A percentile compares a stretch with the other conserved stretches of the same genome.
These are phyloP conservation scores for Alternaria dauci DNA, from an alignment of 2,329 filamentous ascomycete genomes.

Conservation along the genomic window DNA sequence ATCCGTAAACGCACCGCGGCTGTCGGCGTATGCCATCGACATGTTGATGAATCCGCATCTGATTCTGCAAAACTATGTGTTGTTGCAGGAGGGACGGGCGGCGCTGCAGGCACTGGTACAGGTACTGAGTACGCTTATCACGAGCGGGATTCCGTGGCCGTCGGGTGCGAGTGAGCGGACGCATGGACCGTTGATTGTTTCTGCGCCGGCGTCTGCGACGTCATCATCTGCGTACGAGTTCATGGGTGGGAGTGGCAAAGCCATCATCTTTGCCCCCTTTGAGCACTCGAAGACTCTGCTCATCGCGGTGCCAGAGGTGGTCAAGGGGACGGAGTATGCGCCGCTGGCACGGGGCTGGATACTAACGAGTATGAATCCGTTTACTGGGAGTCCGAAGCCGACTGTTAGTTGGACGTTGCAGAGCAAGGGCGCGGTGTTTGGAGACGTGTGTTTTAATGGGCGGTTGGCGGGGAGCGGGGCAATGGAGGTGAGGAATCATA, in stretches of 20 bases:
- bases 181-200: slow-evolving; percentile 42
- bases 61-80: slow-evolving; percentile 49
- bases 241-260: slow-evolving; percentile 29
- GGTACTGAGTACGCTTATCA: slow-evolving; percentile 32
- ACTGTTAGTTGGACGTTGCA: slow-evolving; percentile 52
- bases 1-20: slow-evolving; percentile 1
- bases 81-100: slow-evolving; percentile 30
- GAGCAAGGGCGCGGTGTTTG: slow-evolving; percentile 53
- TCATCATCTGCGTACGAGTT: slow-evolving; percentile 5
- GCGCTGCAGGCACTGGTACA: slow-evolving; percentile 31
- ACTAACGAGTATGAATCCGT: slow-evolving; percentile 45
- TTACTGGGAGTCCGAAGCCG: slow-evolving; percentile 28
- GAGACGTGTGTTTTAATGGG: slow-evolving; percentile 38
- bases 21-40: slow-evolving; percentile 32
- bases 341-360: slow-evolving; percentile 49
- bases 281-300: slow-evolving; percentile 41
- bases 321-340: slow-evolving; percentile 32
- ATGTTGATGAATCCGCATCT: slow-evolving; percentile 46
- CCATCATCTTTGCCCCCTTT: slow-evolving; percentile 46
- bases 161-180: slow-evolving; percentile 40
- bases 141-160: slow-evolving; percentile 46
- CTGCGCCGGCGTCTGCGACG: slow-evolving; percentile 24
- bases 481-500: slow-evolving; percentile 28
- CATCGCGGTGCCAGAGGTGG: slow-evolving; percentile 40
- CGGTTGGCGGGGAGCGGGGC: slow-evolving; percentile 22